Conservation (phyloP, 495 filamentous ascomycete genomes). For the Annulohypoxylon bovei region DNA sequence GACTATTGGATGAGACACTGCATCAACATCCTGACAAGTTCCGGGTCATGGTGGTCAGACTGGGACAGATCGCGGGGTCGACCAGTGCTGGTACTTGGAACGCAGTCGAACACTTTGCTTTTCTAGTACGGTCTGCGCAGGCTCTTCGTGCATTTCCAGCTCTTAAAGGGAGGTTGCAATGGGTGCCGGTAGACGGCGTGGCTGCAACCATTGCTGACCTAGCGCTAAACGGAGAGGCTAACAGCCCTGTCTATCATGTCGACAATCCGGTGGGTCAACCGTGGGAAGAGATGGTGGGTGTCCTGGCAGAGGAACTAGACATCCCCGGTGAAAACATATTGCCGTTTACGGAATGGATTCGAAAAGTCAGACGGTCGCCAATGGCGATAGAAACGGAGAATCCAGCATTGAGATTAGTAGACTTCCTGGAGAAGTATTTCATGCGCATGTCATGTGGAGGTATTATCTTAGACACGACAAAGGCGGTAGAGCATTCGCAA, state of each 20-base stretch:
- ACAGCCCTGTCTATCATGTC: constrained; percentile 61
- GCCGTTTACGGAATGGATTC: constrained; percentile 60
- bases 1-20: constrained; percentile 60
- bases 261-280: constrained; percentile 62
- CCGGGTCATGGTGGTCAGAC: constrained; percentile 55
- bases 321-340: constrained; percentile 50
- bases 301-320: constrained; percentile 54
- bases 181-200: constrained; percentile 61
- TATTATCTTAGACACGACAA: constrained; percentile 2
- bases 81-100: constrained; percentile 64
- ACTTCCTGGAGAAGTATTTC: constrained; percentile 64
- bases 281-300: constrained; percentile 55
- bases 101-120: constrained; percentile 57
- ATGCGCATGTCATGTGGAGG: constrained; percentile 63
- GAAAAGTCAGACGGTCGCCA: constrained; percentile 49
- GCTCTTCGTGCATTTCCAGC: constrained; percentile 56
- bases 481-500: not conserved
- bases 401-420: constrained; percentile 55
- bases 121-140: constrained; percentile 63
- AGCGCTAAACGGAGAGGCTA: not conserved
- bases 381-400: constrained; percentile 49
- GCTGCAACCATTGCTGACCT: constrained; percentile 49
- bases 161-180: constrained; percentile 54
- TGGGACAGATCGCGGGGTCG: constrained; percentile 63
- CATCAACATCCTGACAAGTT: constrained; percentile 55